A percentile compares a stretch with the other conserved stretches of the same genome.
phyloP scores from a whole-genome alignment of 768 basidiomycete genomes.

The Lentinus tigrinus region DNA sequence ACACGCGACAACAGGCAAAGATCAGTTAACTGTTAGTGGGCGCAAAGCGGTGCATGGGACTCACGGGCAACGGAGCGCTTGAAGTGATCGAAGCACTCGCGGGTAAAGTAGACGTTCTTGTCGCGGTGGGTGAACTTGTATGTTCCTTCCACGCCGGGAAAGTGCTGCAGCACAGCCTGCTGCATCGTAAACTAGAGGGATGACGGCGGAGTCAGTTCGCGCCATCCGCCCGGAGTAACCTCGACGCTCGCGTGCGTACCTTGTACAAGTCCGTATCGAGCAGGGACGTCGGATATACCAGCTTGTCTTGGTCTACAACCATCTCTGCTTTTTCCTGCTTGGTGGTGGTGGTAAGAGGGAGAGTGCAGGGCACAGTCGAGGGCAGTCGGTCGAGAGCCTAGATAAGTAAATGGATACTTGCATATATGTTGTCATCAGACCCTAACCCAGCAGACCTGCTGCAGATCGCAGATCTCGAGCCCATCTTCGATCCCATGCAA shows the following conservation, averaged over 20 bases:
- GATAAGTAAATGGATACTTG: neutral
- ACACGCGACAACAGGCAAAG: too few species aligned
- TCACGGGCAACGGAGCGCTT: constrained; percentile 54
- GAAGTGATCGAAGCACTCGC: constrained; percentile 61
- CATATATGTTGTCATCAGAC: constrained; percentile 3
- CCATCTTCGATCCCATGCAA: neutral
- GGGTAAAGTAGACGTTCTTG: constrained; percentile 61
- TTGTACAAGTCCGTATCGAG: constrained; percentile 97
- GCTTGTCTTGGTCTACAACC: neutral
- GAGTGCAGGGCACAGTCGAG: neutral
- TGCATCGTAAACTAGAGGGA: constrained; percentile 85
- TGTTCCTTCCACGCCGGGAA: constrained; percentile 65
- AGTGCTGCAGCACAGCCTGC: constrained; percentile 79
- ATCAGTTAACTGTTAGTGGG: too few species aligned
- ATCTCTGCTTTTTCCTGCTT: neutral
- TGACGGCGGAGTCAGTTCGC: neutral
- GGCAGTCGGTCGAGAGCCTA: neutral
- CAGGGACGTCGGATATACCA: constrained; percentile 48
- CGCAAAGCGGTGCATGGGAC: constrained; percentile 27
- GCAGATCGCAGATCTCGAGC: neutral
- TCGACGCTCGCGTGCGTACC: constrained; percentile 38
- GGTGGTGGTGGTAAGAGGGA: neutral
- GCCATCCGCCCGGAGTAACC: neutral
- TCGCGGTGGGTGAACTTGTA: constrained; percentile 85
- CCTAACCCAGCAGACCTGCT: constrained; percentile 4